phyloP scores from a whole-genome alignment of 148 eudicot genomes.

The Fagopyrum homotropicum region DNA sequence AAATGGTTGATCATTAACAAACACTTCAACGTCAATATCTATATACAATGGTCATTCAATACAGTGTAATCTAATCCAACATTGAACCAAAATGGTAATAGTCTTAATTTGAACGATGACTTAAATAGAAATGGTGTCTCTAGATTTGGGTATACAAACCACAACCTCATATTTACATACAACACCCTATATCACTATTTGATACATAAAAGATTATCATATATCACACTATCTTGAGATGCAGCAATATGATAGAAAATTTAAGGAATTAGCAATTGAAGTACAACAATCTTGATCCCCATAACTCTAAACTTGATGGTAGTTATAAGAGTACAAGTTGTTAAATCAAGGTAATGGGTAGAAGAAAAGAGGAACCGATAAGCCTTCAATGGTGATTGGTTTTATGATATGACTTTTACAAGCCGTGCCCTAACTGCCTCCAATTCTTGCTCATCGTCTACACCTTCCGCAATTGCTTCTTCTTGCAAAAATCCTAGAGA shows the following conservation, averaged over 20 bases:
- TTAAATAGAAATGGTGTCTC: too few species aligned
- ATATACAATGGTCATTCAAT: neutral
- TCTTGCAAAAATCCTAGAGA: conserved; percentile 31
- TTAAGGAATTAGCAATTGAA: neutral
- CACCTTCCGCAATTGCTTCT: conserved; percentile 59
- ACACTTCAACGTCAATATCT: conserved; percentile 1
- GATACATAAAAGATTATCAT: neutral
- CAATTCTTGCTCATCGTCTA: conserved; percentile 85
- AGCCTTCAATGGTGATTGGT: neutral
- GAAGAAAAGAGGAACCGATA: neutral
- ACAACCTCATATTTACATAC: conserved; percentile 4
- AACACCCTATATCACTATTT: neutral
- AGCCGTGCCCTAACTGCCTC: conserved; percentile 89
- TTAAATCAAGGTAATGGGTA: neutral
- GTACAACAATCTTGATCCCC: neutral
- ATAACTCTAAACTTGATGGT: neutral
- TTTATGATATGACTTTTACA: conserved; percentile 76
- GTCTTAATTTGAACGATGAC: neutral
- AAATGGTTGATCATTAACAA: neutral
- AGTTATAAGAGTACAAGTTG: neutral
- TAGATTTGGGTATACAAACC: neutral
- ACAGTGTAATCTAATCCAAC: neutral
- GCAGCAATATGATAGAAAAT: neutral
- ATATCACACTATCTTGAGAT: conserved; percentile 1
- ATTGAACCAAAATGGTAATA: neutral